Percentiles rank a stretch among this genome's conserved stretches.
These are phyloP conservation scores for Bryoglossum gracile DNA, from an alignment of 495 filamentous ascomycete species.

Conservation along the genomic window DNA sequence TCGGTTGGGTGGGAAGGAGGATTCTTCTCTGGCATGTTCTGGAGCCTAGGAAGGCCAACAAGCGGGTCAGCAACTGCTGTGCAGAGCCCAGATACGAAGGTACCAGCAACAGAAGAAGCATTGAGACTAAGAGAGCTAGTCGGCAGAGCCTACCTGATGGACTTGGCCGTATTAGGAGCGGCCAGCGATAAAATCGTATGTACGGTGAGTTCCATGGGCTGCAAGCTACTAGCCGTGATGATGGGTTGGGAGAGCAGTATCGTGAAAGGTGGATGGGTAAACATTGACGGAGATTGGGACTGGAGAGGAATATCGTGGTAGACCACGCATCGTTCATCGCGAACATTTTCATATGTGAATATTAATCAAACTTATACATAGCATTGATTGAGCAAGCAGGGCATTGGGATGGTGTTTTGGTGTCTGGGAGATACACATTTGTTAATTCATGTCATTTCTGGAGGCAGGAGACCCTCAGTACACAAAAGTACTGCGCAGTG, in stretches of 20 bases:
- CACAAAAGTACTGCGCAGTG: too few relatives aligned
- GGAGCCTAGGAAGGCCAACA: conserved; percentile 45
- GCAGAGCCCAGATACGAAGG: conserved; percentile 12
- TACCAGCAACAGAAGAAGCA: conserved; percentile 40
- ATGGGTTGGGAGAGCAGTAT: conserved; percentile 70
- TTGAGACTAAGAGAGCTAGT: conserved; percentile 55
- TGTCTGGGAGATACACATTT: too few relatives aligned
- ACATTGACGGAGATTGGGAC: conserved; percentile 59
- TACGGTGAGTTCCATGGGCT: conserved; percentile 57
- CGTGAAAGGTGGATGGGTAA: conserved; percentile 50
- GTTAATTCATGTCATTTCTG: too few relatives aligned
- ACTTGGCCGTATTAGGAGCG: conserved; percentile 57
- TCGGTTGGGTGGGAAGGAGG: conserved; percentile 68
- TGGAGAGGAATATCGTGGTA: conserved; percentile 25
- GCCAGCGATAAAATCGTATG: conserved; percentile 58
- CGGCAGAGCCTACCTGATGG: conserved; percentile 62
- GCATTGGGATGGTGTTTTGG: too few relatives aligned
- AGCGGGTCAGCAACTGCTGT: conserved; percentile 12
- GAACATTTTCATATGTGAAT: too few relatives aligned
- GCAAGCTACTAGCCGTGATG: conserved; percentile 64
- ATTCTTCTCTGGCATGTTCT: conserved; percentile 64
- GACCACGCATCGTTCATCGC: too few relatives aligned
- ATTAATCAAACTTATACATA: too few relatives aligned
- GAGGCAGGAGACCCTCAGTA: too few relatives aligned
- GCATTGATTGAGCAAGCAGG: too few relatives aligned